These are phyloP conservation scores for Teratosphaeria nubilosa DNA, from an alignment of 2,329 filamentous ascomycete species.

Conservation along the genomic window DNA sequence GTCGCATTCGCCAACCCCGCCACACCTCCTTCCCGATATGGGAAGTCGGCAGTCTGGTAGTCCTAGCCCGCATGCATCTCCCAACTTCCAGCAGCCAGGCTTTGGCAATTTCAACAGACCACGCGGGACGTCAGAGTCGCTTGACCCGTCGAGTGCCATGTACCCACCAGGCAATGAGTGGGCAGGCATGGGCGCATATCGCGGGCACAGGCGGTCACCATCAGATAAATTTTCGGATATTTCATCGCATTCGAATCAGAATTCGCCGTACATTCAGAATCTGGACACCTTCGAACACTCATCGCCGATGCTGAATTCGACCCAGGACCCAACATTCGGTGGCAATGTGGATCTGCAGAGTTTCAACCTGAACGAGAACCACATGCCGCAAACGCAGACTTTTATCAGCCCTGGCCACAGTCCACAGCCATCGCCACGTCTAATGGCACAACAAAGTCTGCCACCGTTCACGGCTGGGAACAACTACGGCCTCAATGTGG, in stretches of 20 bases:
- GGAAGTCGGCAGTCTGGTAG: constrained; percentile 42
- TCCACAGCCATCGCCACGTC: constrained; percentile 57
- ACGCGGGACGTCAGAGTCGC: constrained; percentile 43
- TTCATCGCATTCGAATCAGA: constrained; percentile 61
- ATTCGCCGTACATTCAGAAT: constrained; percentile 70
- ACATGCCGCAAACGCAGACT: constrained; percentile 29
- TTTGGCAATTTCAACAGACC: constrained; percentile 48
- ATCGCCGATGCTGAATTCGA: constrained; percentile 68
- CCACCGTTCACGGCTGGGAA: constrained; percentile 37
- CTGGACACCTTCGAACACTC: constrained; percentile 73
- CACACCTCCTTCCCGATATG: constrained; percentile 46
- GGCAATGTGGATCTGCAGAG: constrained; percentile 67
- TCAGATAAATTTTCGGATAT: constrained; percentile 86
- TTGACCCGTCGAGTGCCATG: constrained; percentile 51
- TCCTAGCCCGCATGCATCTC: constrained; percentile 44
- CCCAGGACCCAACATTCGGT: constrained; percentile 65
- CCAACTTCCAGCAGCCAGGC: constrained; percentile 41
- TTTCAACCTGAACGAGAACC: constrained; percentile 68
- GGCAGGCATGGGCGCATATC: constrained; percentile 53
- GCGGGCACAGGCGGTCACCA: constrained; percentile 69
- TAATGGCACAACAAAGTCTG: constrained; percentile 51
- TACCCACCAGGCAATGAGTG: constrained; percentile 50
- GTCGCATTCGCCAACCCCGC: constrained; percentile 43
- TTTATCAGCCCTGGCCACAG: constrained; percentile 54
- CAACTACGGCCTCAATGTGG: constrained; percentile 38